phyloP scores from a whole-genome alignment of 2,329 filamentous ascomycete genomes.

The Neofusicoccum ribis region DNA sequence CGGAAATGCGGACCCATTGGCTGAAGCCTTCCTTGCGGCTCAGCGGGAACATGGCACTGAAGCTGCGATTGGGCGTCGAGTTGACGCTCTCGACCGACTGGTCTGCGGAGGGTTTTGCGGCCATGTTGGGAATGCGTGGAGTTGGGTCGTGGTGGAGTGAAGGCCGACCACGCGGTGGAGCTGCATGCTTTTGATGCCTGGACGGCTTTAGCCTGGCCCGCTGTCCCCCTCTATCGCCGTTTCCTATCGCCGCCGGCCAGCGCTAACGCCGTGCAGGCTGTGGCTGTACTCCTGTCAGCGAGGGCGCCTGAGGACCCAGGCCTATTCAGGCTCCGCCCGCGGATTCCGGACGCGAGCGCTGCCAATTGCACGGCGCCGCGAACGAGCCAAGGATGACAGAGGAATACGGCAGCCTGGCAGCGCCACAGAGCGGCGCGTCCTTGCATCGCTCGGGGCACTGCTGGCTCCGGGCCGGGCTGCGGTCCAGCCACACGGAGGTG shows the following conservation, averaged over 20 bases:
- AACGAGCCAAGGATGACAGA: no score
- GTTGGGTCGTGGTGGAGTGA: background rate
- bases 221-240: background rate
- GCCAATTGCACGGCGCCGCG: no score
- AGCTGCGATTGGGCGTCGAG: slow-evolving; percentile 34
- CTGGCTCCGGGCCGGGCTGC: no score
- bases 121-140: background rate
- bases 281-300: no score
- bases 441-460: no score
- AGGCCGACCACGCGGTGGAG: no score
- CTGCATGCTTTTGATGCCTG: background rate
- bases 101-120: background rate
- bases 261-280: background rate
- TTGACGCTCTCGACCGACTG: slow-evolving; percentile 44
- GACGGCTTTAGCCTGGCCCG: background rate
- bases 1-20: slow-evolving; percentile 70
- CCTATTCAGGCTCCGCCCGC: no score
- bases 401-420: no score
- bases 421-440: no score
- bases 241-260: background rate
- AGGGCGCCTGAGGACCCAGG: no score
- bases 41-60: slow-evolving; percentile 69
- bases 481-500: no score
- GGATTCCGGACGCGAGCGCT: no score
- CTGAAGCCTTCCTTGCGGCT: slow-evolving; percentile 88